Percentiles rank a stretch among this genome's conserved stretches.
Evolutionary conservation across 176 grass and related monocot genomes (phyloP).

Genomic region (Aegilops speltoides): DNA sequence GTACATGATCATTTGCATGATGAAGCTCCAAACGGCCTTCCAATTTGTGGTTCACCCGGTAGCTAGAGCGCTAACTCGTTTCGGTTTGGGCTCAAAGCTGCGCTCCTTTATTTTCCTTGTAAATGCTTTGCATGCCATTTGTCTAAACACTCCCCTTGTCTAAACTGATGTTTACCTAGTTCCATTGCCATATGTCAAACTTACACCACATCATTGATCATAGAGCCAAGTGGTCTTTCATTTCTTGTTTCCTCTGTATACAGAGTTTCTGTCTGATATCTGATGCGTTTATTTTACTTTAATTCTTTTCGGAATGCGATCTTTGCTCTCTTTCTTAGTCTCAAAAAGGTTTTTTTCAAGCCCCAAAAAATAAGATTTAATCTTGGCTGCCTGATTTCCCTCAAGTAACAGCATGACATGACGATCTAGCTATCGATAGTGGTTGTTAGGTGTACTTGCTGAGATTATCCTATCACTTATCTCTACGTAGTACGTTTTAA

Average conservation of each 20-base stretch:
- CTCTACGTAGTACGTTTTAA: not conserved
- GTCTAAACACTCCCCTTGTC: too few species aligned
- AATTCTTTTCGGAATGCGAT: not conserved
- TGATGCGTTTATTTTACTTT: not conserved
- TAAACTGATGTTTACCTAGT: not conserved
- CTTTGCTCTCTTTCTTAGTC: not conserved
- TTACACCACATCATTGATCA: not conserved
- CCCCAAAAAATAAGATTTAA: not conserved
- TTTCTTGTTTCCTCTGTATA: not conserved
- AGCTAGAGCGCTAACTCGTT: not conserved
- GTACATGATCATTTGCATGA: not conserved
- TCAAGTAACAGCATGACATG: not conserved
- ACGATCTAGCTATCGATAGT: not conserved
- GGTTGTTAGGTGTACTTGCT: slow-evolving; percentile 20
- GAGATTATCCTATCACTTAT: slow-evolving; percentile 29
- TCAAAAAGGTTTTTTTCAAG: not conserved
- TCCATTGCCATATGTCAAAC: not conserved
- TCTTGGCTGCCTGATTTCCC: not conserved
- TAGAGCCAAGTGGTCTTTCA: not conserved
- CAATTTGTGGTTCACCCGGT: not conserved
- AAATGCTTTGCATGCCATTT: not conserved
- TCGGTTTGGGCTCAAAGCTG: not conserved
- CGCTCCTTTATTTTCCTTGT: not conserved
- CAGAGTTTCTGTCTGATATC: not conserved
- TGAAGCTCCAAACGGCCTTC: not conserved